Percentiles rank a stretch among this genome's conserved stretches.
phyloP scores from a whole-genome alignment of 2,329 filamentous ascomycete genomes.

The Aureobasidium sp. region DNA sequence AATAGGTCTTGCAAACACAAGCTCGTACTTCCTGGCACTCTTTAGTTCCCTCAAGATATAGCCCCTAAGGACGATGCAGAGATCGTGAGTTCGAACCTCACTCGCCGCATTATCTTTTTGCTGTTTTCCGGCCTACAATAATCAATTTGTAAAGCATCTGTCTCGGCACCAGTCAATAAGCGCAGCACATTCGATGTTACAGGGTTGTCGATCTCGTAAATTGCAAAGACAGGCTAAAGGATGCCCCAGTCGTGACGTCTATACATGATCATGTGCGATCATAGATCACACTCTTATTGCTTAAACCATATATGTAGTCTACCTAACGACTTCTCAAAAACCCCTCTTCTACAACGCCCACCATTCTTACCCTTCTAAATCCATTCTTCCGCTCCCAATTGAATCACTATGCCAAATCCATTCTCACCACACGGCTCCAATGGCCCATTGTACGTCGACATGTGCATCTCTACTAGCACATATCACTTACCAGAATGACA shows the following conservation, averaged over 20 bases:
- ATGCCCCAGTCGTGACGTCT: background rate
- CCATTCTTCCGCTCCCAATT: no score
- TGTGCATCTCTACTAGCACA: no score
- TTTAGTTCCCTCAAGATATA: background rate
- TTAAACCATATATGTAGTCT: no score
- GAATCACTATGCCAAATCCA: background rate
- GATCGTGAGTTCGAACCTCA: conserved; percentile 1
- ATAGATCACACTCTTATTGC: background rate
- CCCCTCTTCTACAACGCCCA: no score
- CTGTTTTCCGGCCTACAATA: no score
- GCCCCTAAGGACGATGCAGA: background rate
- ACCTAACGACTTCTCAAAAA: no score
- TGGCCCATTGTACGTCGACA: background rate
- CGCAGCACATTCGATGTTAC: no score
- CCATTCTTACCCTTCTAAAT: no score
- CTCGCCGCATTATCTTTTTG: background rate
- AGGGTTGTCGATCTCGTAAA: no score
- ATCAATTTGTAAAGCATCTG: no score
- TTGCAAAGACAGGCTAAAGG: background rate
- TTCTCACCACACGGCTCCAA: background rate
- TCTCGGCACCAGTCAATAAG: no score
- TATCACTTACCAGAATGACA: background rate
- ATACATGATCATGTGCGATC: background rate
- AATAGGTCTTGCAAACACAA: background rate
- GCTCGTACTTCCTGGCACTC: background rate